phyloP scores from a whole-genome alignment of 1,139 yeast genomes.

The Candida tetrigidarum region DNA sequence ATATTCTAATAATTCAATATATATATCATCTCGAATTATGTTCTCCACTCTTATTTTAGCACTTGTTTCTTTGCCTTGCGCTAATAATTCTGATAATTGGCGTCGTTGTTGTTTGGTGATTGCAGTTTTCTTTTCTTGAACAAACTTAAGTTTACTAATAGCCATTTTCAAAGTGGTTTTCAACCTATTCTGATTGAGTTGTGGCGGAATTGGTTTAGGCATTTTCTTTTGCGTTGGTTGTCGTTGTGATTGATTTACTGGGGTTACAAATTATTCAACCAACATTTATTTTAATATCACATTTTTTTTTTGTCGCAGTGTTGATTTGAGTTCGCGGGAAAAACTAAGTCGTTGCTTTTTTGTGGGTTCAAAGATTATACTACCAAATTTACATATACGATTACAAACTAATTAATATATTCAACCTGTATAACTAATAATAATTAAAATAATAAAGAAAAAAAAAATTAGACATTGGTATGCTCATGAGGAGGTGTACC shows the following conservation, averaged over 20 bases:
- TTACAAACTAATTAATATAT: background rate
- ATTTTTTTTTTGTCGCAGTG: too few species aligned
- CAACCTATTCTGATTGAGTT: constrained; percentile 48
- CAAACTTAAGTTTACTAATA: constrained; percentile 74
- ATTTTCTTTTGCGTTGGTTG: too few species aligned
- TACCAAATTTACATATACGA: too few species aligned
- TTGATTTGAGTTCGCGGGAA: too few species aligned
- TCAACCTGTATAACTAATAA: background rate
- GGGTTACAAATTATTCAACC: too few species aligned
- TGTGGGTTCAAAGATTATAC: too few species aligned
- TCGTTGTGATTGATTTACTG: background rate
- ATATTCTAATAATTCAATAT: constrained; percentile 78
- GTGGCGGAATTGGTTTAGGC: constrained; percentile 26
- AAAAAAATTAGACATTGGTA: constrained; percentile 31
- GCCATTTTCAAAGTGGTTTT: constrained; percentile 82
- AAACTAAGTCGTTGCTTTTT: too few species aligned
- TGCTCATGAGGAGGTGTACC: constrained; percentile 49
- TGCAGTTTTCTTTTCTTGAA: constrained; percentile 84
- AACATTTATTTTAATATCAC: too few species aligned
- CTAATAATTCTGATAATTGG: constrained; percentile 71
- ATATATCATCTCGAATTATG: constrained; percentile 82
- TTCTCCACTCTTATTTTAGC: constrained; percentile 88
- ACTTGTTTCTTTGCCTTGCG: constrained; percentile 76
- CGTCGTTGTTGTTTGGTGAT: constrained; percentile 82
- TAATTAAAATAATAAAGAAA: background rate